phyloP scores from a whole-genome alignment of 2,329 filamentous ascomycete species.

The Reticulascus tulasneorum region DNA sequence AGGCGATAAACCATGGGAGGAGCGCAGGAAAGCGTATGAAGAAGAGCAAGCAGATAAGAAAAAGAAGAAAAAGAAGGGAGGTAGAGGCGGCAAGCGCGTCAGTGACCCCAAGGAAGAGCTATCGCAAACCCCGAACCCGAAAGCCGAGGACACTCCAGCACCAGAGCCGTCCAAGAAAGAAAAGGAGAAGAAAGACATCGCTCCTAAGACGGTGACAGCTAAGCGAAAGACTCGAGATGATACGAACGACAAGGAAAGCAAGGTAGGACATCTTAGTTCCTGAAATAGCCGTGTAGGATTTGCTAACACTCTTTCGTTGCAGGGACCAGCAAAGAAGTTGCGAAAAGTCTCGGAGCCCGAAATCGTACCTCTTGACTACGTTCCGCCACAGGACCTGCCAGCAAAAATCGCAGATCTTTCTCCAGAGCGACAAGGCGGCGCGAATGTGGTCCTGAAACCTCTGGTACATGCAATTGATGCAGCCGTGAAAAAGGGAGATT shows the following conservation, averaged over 20 bases:
- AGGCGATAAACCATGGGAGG: conserved; percentile 86
- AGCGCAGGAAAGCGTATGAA: conserved; percentile 58
- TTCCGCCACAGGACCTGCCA: conserved; percentile 48
- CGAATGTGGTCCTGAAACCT: conserved; percentile 66
- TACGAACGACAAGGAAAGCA: conserved; percentile 47
- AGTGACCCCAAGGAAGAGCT: conserved; percentile 57
- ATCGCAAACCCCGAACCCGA: conserved; percentile 15
- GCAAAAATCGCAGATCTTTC: conserved; percentile 52
- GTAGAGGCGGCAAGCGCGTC: conserved; percentile 58
- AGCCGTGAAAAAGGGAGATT: conserved; percentile 62
- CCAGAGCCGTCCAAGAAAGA: conserved; percentile 34
- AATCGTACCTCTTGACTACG: conserved; percentile 38
- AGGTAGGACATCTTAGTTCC: conserved; percentile 33
- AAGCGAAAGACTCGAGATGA: conserved; percentile 59
- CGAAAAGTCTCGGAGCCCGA: conserved; percentile 54
- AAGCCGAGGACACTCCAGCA: conserved; percentile 35
- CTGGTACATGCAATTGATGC: conserved; percentile 63
- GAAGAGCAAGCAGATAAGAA: conserved; percentile 57
- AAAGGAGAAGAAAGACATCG: conserved; percentile 45
- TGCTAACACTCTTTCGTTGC: background rate
- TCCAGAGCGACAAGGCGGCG: conserved; percentile 62
- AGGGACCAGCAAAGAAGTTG: conserved; percentile 43
- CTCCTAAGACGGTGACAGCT: conserved; percentile 34
- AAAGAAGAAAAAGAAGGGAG: conserved; percentile 47
- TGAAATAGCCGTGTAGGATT: too few species aligned